These are phyloP conservation scores for Beta corolliflora DNA, from an alignment of 179 eudicot genomes.

Conservation along the genomic window DNA sequence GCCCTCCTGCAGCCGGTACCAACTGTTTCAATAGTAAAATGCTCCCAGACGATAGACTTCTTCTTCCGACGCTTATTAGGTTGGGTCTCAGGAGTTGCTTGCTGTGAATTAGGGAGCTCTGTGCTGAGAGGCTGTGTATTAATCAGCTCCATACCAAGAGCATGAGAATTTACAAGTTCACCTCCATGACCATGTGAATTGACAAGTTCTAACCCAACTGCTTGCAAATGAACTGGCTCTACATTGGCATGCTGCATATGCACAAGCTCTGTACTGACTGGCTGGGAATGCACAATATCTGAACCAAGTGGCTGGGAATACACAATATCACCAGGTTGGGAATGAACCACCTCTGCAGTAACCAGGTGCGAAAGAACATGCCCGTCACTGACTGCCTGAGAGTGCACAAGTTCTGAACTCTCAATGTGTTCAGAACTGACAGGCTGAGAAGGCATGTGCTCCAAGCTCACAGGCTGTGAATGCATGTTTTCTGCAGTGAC, in stretches of 20 bases:
- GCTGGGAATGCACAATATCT: constrained; percentile 31
- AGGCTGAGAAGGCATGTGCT: constrained; percentile 25
- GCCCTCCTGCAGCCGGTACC: constrained; percentile 81
- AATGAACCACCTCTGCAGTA: constrained; percentile 8
- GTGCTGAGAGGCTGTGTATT: constrained; percentile 24
- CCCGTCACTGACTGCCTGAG: constrained; percentile 21
- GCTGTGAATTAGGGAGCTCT: constrained; percentile 29
- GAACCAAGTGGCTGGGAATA: constrained; percentile 25
- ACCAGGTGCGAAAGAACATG: constrained; percentile 19
- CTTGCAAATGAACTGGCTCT: constrained; percentile 26
- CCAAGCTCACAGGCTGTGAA: constrained; percentile 24
- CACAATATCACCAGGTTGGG: constrained; percentile 23
- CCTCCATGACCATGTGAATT: constrained; percentile 23
- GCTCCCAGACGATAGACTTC: constrained; percentile 94
- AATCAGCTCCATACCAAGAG: constrained; percentile 21
- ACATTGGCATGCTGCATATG: constrained; percentile 23
- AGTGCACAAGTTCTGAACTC: constrained; percentile 8
- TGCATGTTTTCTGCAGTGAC: constrained; percentile 22
- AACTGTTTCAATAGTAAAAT: constrained; percentile 78
- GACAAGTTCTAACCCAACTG: constrained; percentile 22
- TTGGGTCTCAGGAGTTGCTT: constrained; percentile 38
- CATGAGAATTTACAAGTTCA: constrained; percentile 13
- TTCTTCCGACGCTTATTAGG: constrained; percentile 79
- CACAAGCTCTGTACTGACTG: constrained; percentile 24
- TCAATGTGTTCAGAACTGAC: constrained; percentile 16